These are phyloP conservation scores for Ormosia semicastrata DNA, from an alignment of 306 rosid genomes.

Conservation along the genomic window DNA sequence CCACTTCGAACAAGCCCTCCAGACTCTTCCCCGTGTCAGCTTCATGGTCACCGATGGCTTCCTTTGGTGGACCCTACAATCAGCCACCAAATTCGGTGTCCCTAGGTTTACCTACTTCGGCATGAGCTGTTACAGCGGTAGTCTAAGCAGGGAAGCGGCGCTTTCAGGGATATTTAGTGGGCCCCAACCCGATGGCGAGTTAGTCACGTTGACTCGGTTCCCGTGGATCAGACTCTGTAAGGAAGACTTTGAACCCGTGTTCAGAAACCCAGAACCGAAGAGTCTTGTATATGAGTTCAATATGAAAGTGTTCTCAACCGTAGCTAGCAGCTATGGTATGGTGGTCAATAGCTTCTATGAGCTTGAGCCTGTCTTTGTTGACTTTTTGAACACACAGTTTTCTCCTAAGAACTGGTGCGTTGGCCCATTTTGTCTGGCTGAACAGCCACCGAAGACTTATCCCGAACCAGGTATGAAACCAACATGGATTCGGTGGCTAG, in stretches of 20 bases:
- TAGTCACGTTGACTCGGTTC: not conserved
- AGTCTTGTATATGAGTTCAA: not conserved
- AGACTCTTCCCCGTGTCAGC: not conserved
- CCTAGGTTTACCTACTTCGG: not conserved
- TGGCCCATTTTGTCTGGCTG: not conserved
- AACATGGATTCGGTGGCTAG: not conserved
- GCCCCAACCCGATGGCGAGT: not conserved
- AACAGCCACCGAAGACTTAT: not conserved
- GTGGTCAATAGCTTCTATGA: slow-evolving; percentile 16
- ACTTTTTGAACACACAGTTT: not conserved
- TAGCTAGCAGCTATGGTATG: not conserved
- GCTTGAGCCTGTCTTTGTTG: slow-evolving; percentile 12
- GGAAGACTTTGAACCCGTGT: not conserved
- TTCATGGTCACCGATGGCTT: slow-evolving; percentile 26
- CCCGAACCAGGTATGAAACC: not conserved
- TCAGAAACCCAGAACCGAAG: not conserved
- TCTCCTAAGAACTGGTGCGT: not conserved
- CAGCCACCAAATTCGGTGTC: not conserved
- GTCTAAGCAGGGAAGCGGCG: not conserved
- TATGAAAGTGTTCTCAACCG: not conserved
- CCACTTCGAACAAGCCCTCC: not conserved
- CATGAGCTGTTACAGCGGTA: not conserved
- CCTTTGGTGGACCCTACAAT: slow-evolving; percentile 23
- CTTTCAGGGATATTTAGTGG: not conserved
- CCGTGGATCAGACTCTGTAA: slow-evolving; percentile 22